Evolutionary conservation across 257 asterid species (phyloP).

Genomic region (Solanum corneliomulleri): DNA sequence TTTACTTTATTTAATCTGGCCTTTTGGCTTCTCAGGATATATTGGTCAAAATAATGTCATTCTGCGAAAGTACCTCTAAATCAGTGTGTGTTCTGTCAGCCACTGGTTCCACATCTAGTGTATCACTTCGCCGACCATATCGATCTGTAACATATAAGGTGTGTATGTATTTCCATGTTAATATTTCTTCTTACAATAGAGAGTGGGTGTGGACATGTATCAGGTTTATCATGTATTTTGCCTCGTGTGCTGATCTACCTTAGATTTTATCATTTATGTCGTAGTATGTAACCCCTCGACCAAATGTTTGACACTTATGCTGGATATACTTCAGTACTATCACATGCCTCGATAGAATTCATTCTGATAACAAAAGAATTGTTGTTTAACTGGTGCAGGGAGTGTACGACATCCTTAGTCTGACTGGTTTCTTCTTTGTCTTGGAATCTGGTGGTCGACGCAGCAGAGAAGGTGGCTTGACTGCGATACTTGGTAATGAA

Average conservation of each 20-base stretch:
- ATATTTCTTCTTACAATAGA: background rate
- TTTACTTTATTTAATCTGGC: background rate
- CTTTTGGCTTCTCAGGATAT: conserved; percentile 4
- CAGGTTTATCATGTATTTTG: background rate
- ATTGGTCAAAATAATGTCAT: conserved; percentile 3
- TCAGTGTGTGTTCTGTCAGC: conserved; percentile 1
- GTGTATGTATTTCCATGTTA: background rate
- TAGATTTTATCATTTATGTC: background rate
- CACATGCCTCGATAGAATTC: background rate
- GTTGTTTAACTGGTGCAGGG: background rate
- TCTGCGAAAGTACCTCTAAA: background rate
- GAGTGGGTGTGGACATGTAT: background rate
- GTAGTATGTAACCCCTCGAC: background rate
- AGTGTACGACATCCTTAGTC: conserved; percentile 5
- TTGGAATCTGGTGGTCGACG: conserved; percentile 4
- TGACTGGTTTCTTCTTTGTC: background rate
- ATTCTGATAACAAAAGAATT: background rate
- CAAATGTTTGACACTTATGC: background rate
- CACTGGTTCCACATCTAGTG: conserved; percentile 8
- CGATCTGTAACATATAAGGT: conserved; percentile 9
- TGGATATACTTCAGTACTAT: background rate
- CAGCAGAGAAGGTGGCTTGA: conserved; percentile 3
- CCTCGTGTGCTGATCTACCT: background rate
- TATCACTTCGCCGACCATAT: conserved; percentile 2
- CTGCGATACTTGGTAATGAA: background rate